A percentile compares a stretch with the other conserved stretches of the same genome.
Conservation (phyloP, 805 yeast genomes). For the Suhomyces emberorum region DNA sequence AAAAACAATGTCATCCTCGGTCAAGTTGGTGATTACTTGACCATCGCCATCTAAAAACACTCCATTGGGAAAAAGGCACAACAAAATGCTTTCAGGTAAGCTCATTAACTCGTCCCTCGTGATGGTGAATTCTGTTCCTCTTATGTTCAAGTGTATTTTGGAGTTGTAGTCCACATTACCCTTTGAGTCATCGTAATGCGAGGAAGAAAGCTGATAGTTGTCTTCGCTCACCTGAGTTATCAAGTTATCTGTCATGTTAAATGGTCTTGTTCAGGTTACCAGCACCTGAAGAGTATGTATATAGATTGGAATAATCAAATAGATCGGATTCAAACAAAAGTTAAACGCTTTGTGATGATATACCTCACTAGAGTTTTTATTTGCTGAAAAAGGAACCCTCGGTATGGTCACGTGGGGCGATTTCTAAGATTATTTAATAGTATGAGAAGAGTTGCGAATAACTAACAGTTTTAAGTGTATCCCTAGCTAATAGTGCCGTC, state of each 20-base stretch:
- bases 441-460: too few species aligned
- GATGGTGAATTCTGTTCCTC: conserved; percentile 71
- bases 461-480: too few species aligned
- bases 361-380: too few species aligned
- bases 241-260: conserved; percentile 44
- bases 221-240: conserved; percentile 70
- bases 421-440: too few species aligned
- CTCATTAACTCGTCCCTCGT: conserved; percentile 88
- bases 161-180: conserved; percentile 55
- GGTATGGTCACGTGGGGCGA: too few species aligned
- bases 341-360: too few species aligned
- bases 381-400: too few species aligned
- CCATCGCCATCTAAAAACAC: conserved; percentile 78
- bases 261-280: conserved; percentile 12
- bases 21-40: conserved; percentile 70
- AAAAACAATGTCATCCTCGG: conserved; percentile 75
- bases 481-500: too few species aligned
- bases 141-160: conserved; percentile 69
- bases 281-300: conserved; percentile 20
- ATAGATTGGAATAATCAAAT: too few species aligned
- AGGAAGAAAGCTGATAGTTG: conserved; percentile 16
- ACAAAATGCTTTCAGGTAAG: conserved; percentile 82
- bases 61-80: conserved; percentile 88
- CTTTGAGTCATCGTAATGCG: conserved; percentile 21
- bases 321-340: too few species aligned